Evolutionary conservation across 805 yeast species (phyloP).

Genomic region (Clavispora asparagi): DNA sequence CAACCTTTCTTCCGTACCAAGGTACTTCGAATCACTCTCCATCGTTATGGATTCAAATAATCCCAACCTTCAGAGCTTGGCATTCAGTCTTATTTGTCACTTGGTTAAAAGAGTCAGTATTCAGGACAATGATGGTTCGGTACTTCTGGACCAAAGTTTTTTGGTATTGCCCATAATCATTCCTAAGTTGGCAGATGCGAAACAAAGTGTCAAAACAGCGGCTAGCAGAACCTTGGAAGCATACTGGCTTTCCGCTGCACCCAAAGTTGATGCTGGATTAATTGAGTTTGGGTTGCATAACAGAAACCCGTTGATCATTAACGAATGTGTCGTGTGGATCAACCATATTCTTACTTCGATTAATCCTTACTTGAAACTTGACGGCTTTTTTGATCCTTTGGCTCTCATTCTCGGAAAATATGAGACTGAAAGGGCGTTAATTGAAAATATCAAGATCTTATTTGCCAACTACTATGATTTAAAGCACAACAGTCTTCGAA

Average conservation of each 20-base stretch:
- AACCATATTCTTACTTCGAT: constrained; percentile 33
- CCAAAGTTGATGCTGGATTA: constrained; percentile 42
- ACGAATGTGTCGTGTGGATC: constrained; percentile 43
- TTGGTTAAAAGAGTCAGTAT: constrained; percentile 53
- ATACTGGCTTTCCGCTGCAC: constrained; percentile 50
- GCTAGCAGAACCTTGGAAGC: constrained; percentile 49
- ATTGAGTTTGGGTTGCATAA: constrained; percentile 40
- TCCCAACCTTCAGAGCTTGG: constrained; percentile 31
- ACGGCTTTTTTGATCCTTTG: constrained; percentile 21
- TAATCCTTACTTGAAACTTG: constrained; percentile 29
- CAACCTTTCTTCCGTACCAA: constrained; percentile 43
- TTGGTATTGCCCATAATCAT: constrained; percentile 50
- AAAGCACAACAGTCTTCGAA: constrained; percentile 34
- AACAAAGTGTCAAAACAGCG: constrained; percentile 31
- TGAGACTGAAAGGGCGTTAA: constrained; percentile 8
- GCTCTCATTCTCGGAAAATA: constrained; percentile 13
- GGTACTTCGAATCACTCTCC: constrained; percentile 46
- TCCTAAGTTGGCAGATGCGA: constrained; percentile 40
- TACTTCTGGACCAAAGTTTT: constrained; percentile 38
- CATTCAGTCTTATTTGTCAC: constrained; percentile 52
- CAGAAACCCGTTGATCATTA: constrained; percentile 31
- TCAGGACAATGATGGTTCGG: constrained; percentile 42
- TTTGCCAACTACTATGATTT: constrained; percentile 24
- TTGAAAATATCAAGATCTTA: constrained; percentile 15
- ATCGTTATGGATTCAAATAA: constrained; percentile 39